Percentiles rank a stretch among this genome's conserved stretches.
Evolutionary conservation across 192 early-diverging fungal genomes (phyloP).

Genomic region (Spizellomyces sp.): DNA sequence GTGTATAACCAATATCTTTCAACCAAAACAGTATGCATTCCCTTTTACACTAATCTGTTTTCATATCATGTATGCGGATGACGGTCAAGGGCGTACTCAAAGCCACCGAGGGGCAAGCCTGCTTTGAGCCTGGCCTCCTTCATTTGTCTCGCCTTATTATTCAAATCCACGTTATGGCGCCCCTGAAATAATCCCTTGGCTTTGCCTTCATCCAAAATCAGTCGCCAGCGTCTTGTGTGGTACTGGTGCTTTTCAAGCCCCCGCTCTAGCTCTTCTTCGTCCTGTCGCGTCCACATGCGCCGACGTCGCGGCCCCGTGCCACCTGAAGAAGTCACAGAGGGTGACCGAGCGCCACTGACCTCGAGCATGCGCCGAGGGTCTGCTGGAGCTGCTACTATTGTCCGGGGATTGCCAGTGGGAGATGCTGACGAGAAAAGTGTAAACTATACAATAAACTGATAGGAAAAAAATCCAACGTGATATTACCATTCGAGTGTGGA

Average conservation of each 20-base stretch:
- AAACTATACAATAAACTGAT: not conserved
- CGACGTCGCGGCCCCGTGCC: slow-evolving; percentile 10
- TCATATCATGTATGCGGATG: not conserved
- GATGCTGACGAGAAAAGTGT: not conserved
- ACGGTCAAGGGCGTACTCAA: not conserved
- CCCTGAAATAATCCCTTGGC: slow-evolving; percentile 17
- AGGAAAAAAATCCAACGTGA: not conserved
- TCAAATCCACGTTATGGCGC: slow-evolving; percentile 26
- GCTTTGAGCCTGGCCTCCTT: slow-evolving; percentile 8
- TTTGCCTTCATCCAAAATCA: slow-evolving; percentile 22
- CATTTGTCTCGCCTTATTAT: slow-evolving; percentile 33
- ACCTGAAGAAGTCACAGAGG: not conserved
- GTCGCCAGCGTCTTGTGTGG: slow-evolving; percentile 13
- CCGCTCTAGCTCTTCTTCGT: slow-evolving; percentile 25
- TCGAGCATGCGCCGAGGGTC: too few species aligned
- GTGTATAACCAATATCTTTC: too few species aligned
- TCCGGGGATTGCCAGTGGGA: not conserved
- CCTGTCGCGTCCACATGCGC: slow-evolving; percentile 6
- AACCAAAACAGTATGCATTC: too few species aligned
- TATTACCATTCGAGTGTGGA: too few species aligned
- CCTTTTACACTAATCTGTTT: too few species aligned
- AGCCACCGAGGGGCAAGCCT: slow-evolving; percentile 24
- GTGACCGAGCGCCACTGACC: not conserved
- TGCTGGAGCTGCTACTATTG: too few species aligned
- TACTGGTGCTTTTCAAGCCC: slow-evolving; percentile 12